Evolutionary conservation across 192 early-diverging fungal species (phyloP), one percentile per base, ranked within the genome.

Genomic region (Podila minutissima): DNA sequence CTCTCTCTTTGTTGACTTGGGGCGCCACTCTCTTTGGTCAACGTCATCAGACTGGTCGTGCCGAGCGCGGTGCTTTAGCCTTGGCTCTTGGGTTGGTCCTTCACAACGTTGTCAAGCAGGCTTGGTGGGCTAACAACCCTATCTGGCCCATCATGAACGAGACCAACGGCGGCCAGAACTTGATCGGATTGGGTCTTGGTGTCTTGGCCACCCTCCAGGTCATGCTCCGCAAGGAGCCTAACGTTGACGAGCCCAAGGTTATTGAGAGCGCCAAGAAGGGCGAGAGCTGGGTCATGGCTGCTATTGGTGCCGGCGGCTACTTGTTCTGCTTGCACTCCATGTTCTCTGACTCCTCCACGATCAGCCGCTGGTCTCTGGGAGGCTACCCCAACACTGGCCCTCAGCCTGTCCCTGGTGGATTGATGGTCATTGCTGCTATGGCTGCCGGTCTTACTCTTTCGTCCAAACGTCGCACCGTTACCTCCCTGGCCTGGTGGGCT

Each of bases 101-200:
- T 20, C 90, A 89, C 77, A 86, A 92, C 37, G 87, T 91, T 0
- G 85, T 94, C 74, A 94, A 93, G 73, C 88, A 92, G 85, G 85
- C 89, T 20, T 94, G 92, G 90, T 91, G 87, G 69, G 91, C 93
- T 13, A 91, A 92, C 84, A 95, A 95, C 83, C 93, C 93, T 2
- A 90, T 90, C 58, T 95, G 94, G 94, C 88, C 93, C n/a, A 92
- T 92, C 24, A 94, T 95, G 93, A 88, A 95, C 63, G 83, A 74
- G 51, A 76, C 48, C 20, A 94, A 89, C 72, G 94, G 94, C 59
- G 94, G 94, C 0, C 86, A 89, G 75, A 95, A 95, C 82, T 73
- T 84, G 62, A 75, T 89, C 2, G 94, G 89, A 19, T 73, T 94
- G 32, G 72, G 75, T 19, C 71, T 95, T 55, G 94, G 90, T 41